Conservation (phyloP, 2,329 filamentous ascomycete species). For the Diaporthe vexans region DNA sequence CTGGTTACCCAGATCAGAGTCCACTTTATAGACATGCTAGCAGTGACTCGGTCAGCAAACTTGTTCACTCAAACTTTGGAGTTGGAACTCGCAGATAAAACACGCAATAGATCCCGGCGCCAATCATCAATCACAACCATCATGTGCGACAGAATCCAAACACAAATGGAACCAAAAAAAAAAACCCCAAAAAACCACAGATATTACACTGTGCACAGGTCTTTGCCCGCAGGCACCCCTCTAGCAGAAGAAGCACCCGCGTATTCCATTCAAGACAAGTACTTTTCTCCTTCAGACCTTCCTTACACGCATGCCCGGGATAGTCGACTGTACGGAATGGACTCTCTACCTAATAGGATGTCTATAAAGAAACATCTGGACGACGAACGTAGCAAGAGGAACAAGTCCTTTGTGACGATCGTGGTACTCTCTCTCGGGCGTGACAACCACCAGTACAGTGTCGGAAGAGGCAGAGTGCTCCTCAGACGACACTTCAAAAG, state of each 20-base stretch:
- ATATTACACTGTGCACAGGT: background rate
- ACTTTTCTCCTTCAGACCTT: background rate
- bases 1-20: background rate
- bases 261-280: background rate
- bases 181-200: conserved; percentile 1
- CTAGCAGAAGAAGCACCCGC: background rate
- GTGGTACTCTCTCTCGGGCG: background rate
- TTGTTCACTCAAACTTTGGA: background rate
- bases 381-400: conserved; percentile 7
- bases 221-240: background rate
- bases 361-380: background rate
- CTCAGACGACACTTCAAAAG: background rate
- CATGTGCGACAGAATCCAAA: background rate
- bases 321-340: background rate
- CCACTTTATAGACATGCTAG: background rate
- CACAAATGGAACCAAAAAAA: conserved; percentile 3
- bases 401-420: background rate
- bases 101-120: too few species aligned
- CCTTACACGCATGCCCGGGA: background rate
- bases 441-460: background rate
- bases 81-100: background rate
- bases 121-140: background rate
- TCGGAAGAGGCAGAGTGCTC: background rate
- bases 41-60: background rate
- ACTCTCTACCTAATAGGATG: background rate